Evolutionary conservation across 805 yeast species (phyloP), one percentile per base, ranked within the genome.

Genomic region (Cyberlindnera petersonii): DNA sequence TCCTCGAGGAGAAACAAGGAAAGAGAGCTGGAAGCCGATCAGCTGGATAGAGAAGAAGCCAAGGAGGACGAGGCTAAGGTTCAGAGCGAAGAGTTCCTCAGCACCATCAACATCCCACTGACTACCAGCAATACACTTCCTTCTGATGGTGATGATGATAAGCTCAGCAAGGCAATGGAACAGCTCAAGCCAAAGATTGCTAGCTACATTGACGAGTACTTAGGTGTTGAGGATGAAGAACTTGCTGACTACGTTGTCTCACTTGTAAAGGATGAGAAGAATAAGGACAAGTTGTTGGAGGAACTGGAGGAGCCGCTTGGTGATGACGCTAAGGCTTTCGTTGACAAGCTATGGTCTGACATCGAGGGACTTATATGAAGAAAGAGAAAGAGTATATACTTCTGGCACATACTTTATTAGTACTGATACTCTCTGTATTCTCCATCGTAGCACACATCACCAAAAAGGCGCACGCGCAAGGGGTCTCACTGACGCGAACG

Each of bases 141-240:
- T n/a, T n/a, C n/a, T n/a, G n/a, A n/a, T n/a, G n/a, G n/a, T 19
- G 48, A 36, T 28, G 50, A 48, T 13, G 49, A 35, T 3, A 29
- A 45, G 22, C 36, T 61, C 4, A 42, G 39, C 2, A 8, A 24
- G 2, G 24, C 55, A 4, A 42, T 64, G 19, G 51, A 42, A 0
- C 22, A 49, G 8, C 46, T 75, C 18, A 60, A 60, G 23, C 48
- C 50, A 1, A 68, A 66, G 42, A 59, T 76, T 16, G 64, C 60
- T n/a, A 56, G 54, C 4, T 60, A 73, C 33, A 56, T 78, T 23
- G 77, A 69, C 39, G 78, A 75, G 40, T 72, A 65, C 40, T 53
- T 78, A 33, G 84, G 82, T 2, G 61, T 74, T 31, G 59, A 62
- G 35, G 85, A 77, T 44, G 75, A 71, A 11, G 69, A 72, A 30